Conservation (phyloP, 2,329 filamentous ascomycete genomes). For the Nannizzia gypsea region DNA sequence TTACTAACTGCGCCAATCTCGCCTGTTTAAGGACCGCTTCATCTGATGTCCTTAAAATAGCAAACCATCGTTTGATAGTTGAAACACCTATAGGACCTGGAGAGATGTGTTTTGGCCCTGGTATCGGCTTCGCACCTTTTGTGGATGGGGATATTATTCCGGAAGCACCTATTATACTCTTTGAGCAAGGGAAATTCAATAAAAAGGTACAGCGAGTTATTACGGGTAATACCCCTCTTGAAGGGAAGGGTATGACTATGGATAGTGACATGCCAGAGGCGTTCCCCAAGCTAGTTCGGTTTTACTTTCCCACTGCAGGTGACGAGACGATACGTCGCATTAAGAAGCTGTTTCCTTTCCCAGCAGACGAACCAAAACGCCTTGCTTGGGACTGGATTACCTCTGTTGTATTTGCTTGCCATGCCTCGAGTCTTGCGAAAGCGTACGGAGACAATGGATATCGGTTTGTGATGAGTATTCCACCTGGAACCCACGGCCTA, state of each 20-base stretch:
- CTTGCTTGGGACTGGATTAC: constrained; percentile 11
- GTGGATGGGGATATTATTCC: neutral
- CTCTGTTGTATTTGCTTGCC: constrained; percentile 7
- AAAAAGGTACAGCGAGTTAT: neutral
- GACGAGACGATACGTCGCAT: neutral
- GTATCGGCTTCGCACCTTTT: neutral
- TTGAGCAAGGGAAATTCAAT: neutral
- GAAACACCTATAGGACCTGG: neutral
- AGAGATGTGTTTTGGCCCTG: neutral
- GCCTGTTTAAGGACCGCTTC: neutral
- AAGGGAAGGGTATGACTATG: neutral
- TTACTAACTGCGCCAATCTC: neutral
- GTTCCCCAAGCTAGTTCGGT: neutral
- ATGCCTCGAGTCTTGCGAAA: neutral
- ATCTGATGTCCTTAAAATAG: neutral
- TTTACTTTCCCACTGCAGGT: neutral
- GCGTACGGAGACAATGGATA: neutral
- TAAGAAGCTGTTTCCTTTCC: neutral
- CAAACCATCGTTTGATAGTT: neutral
- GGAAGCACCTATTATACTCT: neutral
- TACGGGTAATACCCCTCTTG: neutral
- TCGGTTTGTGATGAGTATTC: neutral
- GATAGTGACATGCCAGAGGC: neutral
- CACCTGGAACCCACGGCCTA: neutral
- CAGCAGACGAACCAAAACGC: constrained; percentile 7